These are phyloP conservation scores for Megacollybia marginata DNA, from an alignment of 768 basidiomycete species.

Conservation along the genomic window DNA sequence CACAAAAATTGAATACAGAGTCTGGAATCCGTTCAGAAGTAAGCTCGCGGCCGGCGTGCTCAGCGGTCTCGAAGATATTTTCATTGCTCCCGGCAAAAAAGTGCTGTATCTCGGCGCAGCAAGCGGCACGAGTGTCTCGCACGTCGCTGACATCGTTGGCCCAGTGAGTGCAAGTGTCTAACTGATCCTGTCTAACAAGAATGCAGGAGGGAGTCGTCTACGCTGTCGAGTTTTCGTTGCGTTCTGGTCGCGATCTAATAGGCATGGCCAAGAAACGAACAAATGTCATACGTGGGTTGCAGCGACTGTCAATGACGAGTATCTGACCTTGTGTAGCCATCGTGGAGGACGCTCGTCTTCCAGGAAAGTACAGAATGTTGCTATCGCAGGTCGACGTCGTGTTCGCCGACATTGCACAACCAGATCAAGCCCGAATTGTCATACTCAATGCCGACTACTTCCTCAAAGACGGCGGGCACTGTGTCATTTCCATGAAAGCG, in stretches of 20 bases:
- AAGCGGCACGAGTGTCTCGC: conserved; percentile 94
- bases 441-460: conserved; percentile 89
- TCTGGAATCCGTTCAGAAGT: conserved; percentile 98
- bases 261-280: conserved; percentile 99
- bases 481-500: conserved; percentile 97
- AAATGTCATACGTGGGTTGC: conserved; percentile 87
- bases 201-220: conserved; percentile 89
- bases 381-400: conserved; percentile 93
- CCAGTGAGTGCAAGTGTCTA: conserved; percentile 49
- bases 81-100: conserved; percentile 89
- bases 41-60: conserved; percentile 97
- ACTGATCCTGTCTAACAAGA: conserved; percentile 7
- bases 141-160: conserved; percentile 98
- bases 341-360: conserved; percentile 94
- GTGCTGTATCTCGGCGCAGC: conserved; percentile 98
- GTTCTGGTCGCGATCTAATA: conserved; percentile 96
- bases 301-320: neutral
- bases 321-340: conserved; percentile 51
- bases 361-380: conserved; percentile 96
- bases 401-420: conserved; percentile 97
- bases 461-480: conserved; percentile 89
- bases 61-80: conserved; percentile 91
- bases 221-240: conserved; percentile 93
- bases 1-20: conserved; percentile 92
- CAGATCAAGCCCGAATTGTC: conserved; percentile 98